These are phyloP conservation scores for Acrasis kona DNA, from an alignment of 78 protist genomes.

Conservation along the genomic window DNA sequence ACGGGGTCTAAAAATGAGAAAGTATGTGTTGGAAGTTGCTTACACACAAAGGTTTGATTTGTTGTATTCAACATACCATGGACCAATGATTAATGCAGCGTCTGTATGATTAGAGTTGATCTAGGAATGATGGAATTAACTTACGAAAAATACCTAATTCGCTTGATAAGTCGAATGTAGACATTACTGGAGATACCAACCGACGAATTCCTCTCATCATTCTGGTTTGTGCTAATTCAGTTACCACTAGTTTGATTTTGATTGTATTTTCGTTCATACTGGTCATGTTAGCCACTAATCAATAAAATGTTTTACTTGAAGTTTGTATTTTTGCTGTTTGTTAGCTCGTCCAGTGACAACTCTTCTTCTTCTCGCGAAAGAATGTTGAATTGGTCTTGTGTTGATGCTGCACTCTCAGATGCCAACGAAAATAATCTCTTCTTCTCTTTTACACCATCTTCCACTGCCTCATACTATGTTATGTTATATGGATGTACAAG, in stretches of 20 bases:
- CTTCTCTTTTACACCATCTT: neutral
- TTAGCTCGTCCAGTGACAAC: neutral
- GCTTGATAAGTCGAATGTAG: neutral
- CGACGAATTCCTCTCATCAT: neutral
- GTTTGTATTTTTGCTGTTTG: neutral
- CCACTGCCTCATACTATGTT: neutral
- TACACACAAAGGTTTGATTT: neutral
- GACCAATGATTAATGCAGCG: too few relatives aligned
- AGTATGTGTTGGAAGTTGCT: too few relatives aligned
- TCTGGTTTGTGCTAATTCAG: neutral
- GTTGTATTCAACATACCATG: neutral
- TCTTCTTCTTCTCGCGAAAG: neutral
- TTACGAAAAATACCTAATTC: neutral
- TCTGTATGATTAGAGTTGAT: too few relatives aligned
- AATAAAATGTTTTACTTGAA: conserved; percentile 1
- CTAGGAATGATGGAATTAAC: too few relatives aligned
- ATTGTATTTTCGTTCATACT: neutral
- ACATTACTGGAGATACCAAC: neutral
- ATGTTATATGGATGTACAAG: neutral
- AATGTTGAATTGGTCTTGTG: neutral
- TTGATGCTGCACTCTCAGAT: conserved; percentile 2
- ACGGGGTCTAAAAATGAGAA: too few relatives aligned
- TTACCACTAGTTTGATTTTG: neutral
- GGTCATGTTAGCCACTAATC: too few relatives aligned
- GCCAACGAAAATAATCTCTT: neutral